These are phyloP conservation scores for Podospora fimiseda DNA, from an alignment of 495 filamentous ascomycete species.

Conservation along the genomic window DNA sequence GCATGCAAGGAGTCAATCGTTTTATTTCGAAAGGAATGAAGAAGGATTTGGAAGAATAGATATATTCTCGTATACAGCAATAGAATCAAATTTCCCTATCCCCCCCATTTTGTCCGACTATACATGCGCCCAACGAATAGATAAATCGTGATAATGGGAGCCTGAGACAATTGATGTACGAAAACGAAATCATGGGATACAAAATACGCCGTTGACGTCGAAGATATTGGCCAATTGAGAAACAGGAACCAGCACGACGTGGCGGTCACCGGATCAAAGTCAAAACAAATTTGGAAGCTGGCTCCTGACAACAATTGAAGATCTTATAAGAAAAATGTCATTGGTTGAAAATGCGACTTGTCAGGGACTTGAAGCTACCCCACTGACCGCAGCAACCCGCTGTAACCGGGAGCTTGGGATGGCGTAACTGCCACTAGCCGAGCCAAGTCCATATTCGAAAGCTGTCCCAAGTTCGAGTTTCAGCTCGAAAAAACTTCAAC, in stretches of 20 bases:
- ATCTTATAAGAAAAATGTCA: background rate
- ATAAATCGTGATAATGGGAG: too few species aligned
- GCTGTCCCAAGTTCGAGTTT: background rate
- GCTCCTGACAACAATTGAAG: background rate
- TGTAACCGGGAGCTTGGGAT: background rate
- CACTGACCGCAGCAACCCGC: conserved; percentile 4
- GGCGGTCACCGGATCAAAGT: background rate
- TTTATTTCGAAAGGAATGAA: background rate
- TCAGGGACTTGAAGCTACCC: background rate
- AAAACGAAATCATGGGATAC: background rate
- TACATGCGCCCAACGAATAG: background rate
- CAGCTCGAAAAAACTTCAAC: too few species aligned
- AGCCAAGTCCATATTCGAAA: background rate
- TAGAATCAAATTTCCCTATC: background rate
- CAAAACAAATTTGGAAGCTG: background rate
- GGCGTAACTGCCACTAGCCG: background rate
- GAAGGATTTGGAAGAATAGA: background rate
- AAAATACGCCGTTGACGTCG: background rate
- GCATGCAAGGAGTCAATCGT: background rate
- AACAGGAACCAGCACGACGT: background rate
- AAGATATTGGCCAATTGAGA: background rate
- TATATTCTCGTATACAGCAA: background rate
- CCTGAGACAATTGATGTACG: too few species aligned
- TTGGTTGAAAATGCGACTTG: background rate
- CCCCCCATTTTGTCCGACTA: background rate